Evolutionary conservation across 495 filamentous ascomycete genomes (phyloP), one percentile per base, ranked within the genome.

Genomic region (Talaromyces trachyspermus): DNA sequence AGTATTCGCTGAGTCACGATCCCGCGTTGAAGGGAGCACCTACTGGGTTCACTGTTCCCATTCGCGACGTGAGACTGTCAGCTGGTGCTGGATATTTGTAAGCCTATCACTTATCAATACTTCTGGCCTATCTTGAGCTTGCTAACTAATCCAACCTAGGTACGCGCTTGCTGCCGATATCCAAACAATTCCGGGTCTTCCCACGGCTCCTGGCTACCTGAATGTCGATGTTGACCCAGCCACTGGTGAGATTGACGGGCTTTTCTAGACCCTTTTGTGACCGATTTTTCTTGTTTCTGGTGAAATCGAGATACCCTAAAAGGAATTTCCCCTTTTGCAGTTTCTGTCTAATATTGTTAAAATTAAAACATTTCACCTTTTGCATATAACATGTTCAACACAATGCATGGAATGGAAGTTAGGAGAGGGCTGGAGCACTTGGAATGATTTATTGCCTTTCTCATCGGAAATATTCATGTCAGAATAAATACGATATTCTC

Each of bases 161-260:
- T 98, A 95, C 56, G 92, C 92, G 10, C 73, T 97, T 54, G 92
- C 92, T 38, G 92, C 92, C 9, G 91, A 97, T 60, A 97, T 98
- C 53, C 92, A 97, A 70, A 98, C 92, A 2, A 98, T 98, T 57
- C 92, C 92, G 17, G 92, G 92, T 26, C 65, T 98, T 55, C 92
- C 92, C 19, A 98, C 92, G 15, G 90, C 90, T 14, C 92, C 92
- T 12, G 92, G 92, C 9, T 98, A 96, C 61, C 66, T 98, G 39
- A 97, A 98, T 55, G 91, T 95, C 12, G 92, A 98, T 54, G 85
- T 98, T 42, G 87, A 98, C 57, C 65, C 79, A 5, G 88, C 92
- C 67, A 96, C 91, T 25, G 92, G 90, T 33, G 91, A 97, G 68
- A 95, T 98, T 48, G 85, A 95, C 54, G 92, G 92, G 6, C 72